These are phyloP conservation scores for Suhomyces sp. DNA, from an alignment of 805 yeast species.

Conservation along the genomic window DNA sequence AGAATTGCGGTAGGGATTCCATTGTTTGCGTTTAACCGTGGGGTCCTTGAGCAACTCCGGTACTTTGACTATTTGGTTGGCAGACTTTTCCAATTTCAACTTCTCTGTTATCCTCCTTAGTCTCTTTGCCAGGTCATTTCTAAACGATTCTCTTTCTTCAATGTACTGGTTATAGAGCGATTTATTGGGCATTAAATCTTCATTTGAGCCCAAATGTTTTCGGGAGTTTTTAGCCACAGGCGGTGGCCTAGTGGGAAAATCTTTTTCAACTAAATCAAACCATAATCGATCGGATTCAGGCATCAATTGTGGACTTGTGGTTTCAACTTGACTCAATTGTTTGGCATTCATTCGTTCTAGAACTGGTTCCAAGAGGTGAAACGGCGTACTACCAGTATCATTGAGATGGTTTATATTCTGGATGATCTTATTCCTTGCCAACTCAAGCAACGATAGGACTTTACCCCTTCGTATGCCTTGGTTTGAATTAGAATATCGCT, in stretches of 20 bases:
- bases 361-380: conserved; percentile 49
- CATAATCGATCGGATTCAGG: conserved; percentile 47
- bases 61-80: conserved; percentile 28
- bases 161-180: conserved; percentile 39
- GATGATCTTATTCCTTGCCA: conserved; percentile 12
- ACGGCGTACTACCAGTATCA: conserved; percentile 24
- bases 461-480: too few species aligned
- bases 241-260: conserved; percentile 47
- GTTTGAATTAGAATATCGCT: too few species aligned
- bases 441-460: conserved; percentile 11
- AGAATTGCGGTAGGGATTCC: too few species aligned
- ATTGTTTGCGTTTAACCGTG: conserved; percentile 19
- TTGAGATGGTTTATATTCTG: conserved; percentile 10
- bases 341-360: conserved; percentile 39
- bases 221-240: not conserved
- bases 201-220: not conserved
- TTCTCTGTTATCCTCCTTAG: conserved; percentile 42
- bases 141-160: conserved; percentile 42
- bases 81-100: conserved; percentile 39
- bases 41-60: conserved; percentile 30
- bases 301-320: conserved; percentile 40
- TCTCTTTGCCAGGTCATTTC: conserved; percentile 44
- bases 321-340: conserved; percentile 41
- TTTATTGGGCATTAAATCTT: conserved; percentile 30
- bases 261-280: conserved; percentile 44